Percentiles rank a stretch among this genome's conserved stretches.
Conservation (phyloP, 2,329 filamentous ascomycete species). For the Cordyceps farinosa region DNA sequence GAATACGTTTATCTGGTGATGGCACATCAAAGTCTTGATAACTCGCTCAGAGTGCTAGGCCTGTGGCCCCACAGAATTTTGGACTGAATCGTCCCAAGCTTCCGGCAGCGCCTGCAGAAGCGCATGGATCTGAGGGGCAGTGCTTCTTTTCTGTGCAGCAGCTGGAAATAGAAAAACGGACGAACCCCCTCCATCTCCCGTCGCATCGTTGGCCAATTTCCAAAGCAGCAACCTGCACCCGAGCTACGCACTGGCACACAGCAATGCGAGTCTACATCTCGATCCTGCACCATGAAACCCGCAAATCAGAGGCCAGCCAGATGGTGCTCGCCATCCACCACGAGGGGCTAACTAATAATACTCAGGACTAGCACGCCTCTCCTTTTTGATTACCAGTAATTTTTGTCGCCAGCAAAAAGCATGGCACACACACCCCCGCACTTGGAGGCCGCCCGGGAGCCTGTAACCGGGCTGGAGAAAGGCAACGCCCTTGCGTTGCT, state of each 20-base stretch:
- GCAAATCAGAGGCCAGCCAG: not conserved
- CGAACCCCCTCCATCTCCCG: not conserved
- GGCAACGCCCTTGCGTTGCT: not conserved
- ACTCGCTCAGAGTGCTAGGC: too few species aligned
- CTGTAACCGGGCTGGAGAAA: not conserved
- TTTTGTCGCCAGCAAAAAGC: not conserved
- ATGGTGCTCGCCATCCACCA: not conserved
- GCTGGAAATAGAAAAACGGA: not conserved
- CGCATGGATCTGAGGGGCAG: not conserved
- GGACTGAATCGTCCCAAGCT: not conserved
- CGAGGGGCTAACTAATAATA: not conserved
- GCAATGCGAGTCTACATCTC: not conserved
- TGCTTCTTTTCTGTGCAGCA: not conserved
- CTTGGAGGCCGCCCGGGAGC: conserved; percentile 11
- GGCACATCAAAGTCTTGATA: too few species aligned
- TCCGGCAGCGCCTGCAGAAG: not conserved
- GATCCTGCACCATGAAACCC: not conserved
- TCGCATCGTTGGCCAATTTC: not conserved
- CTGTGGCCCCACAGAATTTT: too few species aligned
- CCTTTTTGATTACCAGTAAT: not conserved
- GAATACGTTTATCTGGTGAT: too few species aligned
- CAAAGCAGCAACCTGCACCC: not conserved
- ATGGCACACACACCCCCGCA: conserved; percentile 10
- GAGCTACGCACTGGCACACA: not conserved
- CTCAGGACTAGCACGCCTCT: not conserved